A percentile compares a stretch with the other conserved stretches of the same genome.
These are phyloP conservation scores for Ambrosia trifida DNA, from an alignment of 129 eudicot genomes.

Conservation along the genomic window DNA sequence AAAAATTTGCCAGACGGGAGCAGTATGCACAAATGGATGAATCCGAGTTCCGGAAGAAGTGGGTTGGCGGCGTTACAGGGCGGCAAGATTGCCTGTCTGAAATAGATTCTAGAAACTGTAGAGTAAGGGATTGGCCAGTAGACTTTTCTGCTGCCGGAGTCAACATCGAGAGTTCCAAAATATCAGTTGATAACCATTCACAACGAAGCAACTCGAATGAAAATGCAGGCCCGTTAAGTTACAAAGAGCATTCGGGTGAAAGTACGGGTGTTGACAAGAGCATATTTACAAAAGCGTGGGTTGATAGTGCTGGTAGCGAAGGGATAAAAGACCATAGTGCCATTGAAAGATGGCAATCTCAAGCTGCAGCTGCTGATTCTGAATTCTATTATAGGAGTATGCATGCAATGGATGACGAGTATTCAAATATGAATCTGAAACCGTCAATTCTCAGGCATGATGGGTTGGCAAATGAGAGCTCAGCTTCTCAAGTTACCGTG, in stretches of 20 bases:
- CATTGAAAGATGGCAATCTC: conserved; percentile 95
- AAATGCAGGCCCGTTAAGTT: conserved; percentile 52
- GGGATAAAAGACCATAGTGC: conserved; percentile 88
- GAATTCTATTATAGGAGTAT: conserved; percentile 54
- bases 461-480: conserved; percentile 62
- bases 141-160: conserved; percentile 87
- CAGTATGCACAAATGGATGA: conserved; percentile 81
- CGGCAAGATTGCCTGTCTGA: conserved; percentile 77
- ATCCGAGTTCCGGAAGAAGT: conserved; percentile 53
- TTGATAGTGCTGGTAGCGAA: conserved; percentile 80
- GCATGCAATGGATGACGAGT: conserved; percentile 81
- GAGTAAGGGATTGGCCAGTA: conserved; percentile 97
- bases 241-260: conserved; percentile 85
- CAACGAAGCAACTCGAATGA: conserved; percentile 80
- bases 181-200: conserved; percentile 65
- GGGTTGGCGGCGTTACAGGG: conserved; percentile 64
- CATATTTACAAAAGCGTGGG: conserved; percentile 97
- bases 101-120: conserved; percentile 91
- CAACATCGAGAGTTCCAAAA: conserved; percentile 61
- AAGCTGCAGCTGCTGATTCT: conserved; percentile 92
- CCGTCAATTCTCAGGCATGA: conserved; percentile 41
- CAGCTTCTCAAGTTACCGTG: conserved; percentile 75
- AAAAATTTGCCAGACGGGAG: conserved; percentile 89
- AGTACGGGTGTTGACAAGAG: conserved; percentile 75
- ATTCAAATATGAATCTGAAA: conserved; percentile 55